Evolutionary conservation across 1,284 basidiomycete genomes (phyloP), one percentile per base, ranked within the genome.

Genomic region (Porphyrellus sp.): DNA sequence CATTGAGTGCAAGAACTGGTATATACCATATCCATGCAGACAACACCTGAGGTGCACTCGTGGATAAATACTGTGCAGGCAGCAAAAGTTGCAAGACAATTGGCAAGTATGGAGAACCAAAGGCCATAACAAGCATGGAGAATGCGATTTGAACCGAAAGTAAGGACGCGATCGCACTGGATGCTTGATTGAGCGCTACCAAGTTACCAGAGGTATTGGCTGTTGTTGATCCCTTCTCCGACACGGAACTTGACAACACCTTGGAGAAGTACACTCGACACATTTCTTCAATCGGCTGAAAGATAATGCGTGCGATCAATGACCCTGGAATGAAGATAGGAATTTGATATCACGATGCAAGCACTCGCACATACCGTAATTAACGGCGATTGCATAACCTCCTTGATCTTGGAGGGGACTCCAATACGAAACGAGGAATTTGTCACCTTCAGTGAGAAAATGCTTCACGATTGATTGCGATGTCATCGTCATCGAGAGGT

Each of bases 401-500:
- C 91, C 94, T 71, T 97, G 93, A 67, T 94, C 89, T 47, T 85
- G 77, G 39, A 95, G 72, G 12, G 89, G 85, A 53, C 91, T 91
- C 57, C 93, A 83, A 60, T 80, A 82, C 0, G 91, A 90, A 23
- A 98, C 78, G 2, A 95, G 81, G 43, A 99, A 75, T 62, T 97
- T 93, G 71, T 99, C 97, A 11, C 91, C 93, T 68, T 99, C 97
- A 0, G 95, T 98, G 27, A 99, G 75, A 57, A 96, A 79, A 66
- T 99, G 95, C 69, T 99, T 99, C 61, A 98, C 77, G 4, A 97
- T 61, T 2, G 89, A 91, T 69, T 98, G 94, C 7, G 75, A 78
- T 5, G 89, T 91, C 81, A 98, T 91, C 0, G 87, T 91, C 49
- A 80, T 69, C 0, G 89, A 85, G 2, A 95, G 76, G 28, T 72